Base-by-base conservation (phyloP, 345 rosid species). In the Jatropha curcas region DNA sequence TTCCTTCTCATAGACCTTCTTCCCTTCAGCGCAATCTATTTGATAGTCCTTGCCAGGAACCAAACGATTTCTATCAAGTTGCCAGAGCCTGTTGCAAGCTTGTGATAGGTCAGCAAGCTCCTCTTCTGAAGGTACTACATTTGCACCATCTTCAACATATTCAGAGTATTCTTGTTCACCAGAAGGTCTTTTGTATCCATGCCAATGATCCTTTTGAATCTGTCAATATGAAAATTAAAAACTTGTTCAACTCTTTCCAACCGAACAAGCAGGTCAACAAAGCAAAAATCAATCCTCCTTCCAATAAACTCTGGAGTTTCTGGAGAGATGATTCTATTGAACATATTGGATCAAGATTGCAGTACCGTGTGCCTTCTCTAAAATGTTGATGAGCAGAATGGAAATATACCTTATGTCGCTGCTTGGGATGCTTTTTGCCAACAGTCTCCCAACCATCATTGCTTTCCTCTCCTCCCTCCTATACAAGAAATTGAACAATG, bases 1-100 rank as follows among this genome's bases (percentile, higher is more conserved):
- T 17, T 84, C 77, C 77, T 74, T 87, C 66, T 86, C 84, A 75
- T 84, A 84, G 45, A 89, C 91, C 81, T 88, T 92, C 79, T 92
- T 94, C 53, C 98, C 98, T 60, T 86, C 98, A 70, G 97, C 98
- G 52, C 93, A 88, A 71, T 94, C 98, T 71, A 94, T 94, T 79
- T 82, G 81, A 57, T 94, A 94, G 76, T 92, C 95, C 78, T 76
- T 89, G 64, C 91, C 92, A 19, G 98, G 98, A 30, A 80, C 75
- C 79, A 92, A 81, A 46, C 98, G 92, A 81, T 90, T 92, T 0
- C 61, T 61, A 69, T 94, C 97, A 19, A 92, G 93, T 80, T 94
- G 89, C 98, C 98, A 94, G 45, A 94, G 91, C 80, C 72, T 89
- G 87, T 84, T 83, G 82, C 97, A 94, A 75, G 96, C 98, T 81